A percentile compares a stretch with the other conserved stretches of the same genome.
These are phyloP conservation scores for Leishmania guyanensis DNA, from an alignment of 208 protist genomes.

Conservation along the genomic window DNA sequence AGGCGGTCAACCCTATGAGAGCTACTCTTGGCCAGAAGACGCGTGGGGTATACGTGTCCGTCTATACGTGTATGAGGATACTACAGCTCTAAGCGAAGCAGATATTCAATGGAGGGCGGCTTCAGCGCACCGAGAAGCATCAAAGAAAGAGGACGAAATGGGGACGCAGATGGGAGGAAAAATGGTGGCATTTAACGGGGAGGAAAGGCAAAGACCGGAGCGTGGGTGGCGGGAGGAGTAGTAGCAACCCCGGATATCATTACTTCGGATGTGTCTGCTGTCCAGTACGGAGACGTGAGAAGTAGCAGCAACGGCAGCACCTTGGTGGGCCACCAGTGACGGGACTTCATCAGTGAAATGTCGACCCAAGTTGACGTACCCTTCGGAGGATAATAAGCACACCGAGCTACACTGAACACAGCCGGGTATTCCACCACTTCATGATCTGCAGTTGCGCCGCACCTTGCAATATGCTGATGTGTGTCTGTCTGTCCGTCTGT, in stretches of 20 bases:
- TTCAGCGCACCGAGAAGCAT: neutral
- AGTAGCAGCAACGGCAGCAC: neutral
- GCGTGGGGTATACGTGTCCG: neutral
- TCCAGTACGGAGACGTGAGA: neutral
- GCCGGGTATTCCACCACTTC: neutral
- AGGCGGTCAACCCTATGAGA: neutral
- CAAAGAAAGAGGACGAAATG: neutral
- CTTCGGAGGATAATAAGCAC: too few species aligned
- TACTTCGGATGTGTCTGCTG: neutral
- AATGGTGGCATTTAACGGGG: neutral
- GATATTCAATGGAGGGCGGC: neutral
- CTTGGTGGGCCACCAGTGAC: neutral
- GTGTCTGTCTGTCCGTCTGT: neutral
- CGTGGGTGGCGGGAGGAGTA: neutral
- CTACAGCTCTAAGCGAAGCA: neutral
- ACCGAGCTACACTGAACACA: neutral
- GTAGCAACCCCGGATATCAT: too few species aligned
- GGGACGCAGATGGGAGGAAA: neutral
- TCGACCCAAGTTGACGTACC: neutral
- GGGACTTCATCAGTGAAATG: neutral
- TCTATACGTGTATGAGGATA: neutral
- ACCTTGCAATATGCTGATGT: neutral
- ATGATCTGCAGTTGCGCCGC: neutral
- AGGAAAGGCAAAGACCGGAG: neutral
- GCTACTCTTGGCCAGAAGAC: neutral